Base-by-base conservation (phyloP, 768 basidiomycete species). In the Mycena filopes region DNA sequence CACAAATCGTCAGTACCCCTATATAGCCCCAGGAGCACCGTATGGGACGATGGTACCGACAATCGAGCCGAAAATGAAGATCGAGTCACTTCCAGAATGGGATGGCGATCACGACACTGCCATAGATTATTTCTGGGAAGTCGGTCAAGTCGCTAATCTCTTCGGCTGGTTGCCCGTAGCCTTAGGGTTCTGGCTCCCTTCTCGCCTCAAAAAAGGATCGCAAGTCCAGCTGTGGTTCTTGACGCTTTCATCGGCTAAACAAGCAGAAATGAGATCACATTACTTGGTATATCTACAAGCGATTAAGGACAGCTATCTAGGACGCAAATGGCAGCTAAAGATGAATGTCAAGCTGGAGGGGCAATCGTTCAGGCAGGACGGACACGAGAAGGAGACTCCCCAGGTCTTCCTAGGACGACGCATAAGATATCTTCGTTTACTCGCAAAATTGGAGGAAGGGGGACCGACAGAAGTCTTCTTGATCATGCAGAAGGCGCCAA, bases 61-160 rank as follows among this genome's bases (percentile, higher is more conserved):
- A 3, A 56, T 56, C 0, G 42, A 56, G 10, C 55, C 55, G 3
- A 56, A 56, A 18, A 9, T 56, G 0, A 56, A 56, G n/a, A 15
- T 56, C 4, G 55, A 56, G 23, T 56, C 55, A 0, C 29, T 56
- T 4, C 55, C 55, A 2, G 55, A 56, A 31, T 56, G 55, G 55
- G 55, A 56, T 26, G 55, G 42, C 0, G n/a, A 45, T 2, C 43
- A 57, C 15, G 29, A 46, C 18, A 46, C 55, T 1, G 55, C 55
- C 2, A 38, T 57, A 7, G 55, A 57, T 1, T 57, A 57, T n/a
- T 57, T 47, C 29, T 57, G 29, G 43, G 43, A 47, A 2, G 55
- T 57, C 0, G 25, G 43, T 4, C 55, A 57, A 12, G 3, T 57
- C 0, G 55, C 55, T 0, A 33, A 16, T 10, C 11, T 57, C 16